A percentile compares a stretch with the other conserved stretches of the same genome.
Conservation (phyloP, 1,284 basidiomycete genomes). For the Ustilago sp. region DNA sequence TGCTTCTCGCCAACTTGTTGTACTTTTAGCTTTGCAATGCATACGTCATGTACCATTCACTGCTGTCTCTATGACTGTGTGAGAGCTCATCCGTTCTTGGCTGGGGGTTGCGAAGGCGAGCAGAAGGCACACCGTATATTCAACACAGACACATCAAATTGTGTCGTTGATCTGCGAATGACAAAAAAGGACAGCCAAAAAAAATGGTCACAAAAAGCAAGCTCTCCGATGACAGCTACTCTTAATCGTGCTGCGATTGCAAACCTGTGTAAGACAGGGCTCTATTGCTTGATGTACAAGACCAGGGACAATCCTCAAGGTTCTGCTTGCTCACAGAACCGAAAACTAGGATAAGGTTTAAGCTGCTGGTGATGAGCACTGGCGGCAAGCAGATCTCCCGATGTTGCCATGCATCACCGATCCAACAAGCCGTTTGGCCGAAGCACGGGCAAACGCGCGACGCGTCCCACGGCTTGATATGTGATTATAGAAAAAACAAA, state of each 20-base stretch:
- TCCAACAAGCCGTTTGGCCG: background rate
- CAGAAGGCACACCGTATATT: background rate
- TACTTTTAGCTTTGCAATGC: constrained; percentile 25
- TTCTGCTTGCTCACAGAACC: too few relatives aligned
- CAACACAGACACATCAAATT: background rate
- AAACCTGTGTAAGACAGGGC: background rate
- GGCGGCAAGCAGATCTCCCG: constrained; percentile 3
- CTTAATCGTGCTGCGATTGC: background rate
- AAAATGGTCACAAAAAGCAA: constrained; percentile 9
- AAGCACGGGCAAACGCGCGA: constrained; percentile 33
- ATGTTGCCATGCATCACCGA: constrained; percentile 10
- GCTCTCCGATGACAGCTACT: background rate
- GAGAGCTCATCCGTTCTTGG: background rate
- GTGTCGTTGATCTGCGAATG: background rate
- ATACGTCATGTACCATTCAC: background rate
- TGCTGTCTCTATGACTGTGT: background rate
- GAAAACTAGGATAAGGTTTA: too few relatives aligned
- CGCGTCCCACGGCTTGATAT: constrained; percentile 16
- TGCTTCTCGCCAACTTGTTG: background rate
- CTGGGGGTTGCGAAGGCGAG: too few relatives aligned
- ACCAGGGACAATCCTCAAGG: too few relatives aligned
- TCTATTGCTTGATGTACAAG: too few relatives aligned
- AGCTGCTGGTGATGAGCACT: too few relatives aligned
- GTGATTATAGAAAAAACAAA: constrained; percentile 13
- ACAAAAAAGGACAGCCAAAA: background rate